Percentiles rank a stretch among this genome's conserved stretches.
phyloP scores from a whole-genome alignment of 345 rosid genomes.

The thale cress (Arabidopsis thaliana) region DNA sequence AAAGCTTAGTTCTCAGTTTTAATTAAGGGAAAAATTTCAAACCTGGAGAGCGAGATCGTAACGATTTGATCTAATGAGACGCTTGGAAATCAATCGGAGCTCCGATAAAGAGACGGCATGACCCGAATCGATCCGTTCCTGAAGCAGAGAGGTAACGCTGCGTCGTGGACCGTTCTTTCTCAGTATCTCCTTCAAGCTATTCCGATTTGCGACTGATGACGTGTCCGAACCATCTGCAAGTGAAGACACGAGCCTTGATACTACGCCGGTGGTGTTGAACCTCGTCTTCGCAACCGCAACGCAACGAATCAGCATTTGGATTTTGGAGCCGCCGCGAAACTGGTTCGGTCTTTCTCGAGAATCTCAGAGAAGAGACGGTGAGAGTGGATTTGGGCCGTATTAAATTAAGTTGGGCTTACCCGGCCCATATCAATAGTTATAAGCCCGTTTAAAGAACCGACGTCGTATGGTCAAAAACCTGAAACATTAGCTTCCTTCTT shows the following conservation, averaged over 20 bases:
- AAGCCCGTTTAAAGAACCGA: too few relatives aligned
- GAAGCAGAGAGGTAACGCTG: slow-evolving; percentile 46
- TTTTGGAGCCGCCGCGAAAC: neutral
- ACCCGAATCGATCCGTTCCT: slow-evolving; percentile 51
- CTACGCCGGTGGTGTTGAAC: slow-evolving; percentile 12
- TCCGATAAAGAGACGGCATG: slow-evolving; percentile 45
- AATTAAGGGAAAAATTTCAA: neutral
- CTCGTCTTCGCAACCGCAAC: slow-evolving; percentile 25
- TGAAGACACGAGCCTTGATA: slow-evolving; percentile 44
- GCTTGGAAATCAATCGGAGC: slow-evolving; percentile 51
- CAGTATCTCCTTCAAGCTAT: slow-evolving; percentile 46
- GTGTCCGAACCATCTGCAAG: slow-evolving; percentile 11
- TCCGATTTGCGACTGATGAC: neutral
- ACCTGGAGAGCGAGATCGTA: slow-evolving; percentile 65
- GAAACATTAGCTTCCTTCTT: too few relatives aligned
- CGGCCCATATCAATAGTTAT: too few relatives aligned
- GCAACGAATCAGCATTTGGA: slow-evolving; percentile 15
- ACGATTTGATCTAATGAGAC: slow-evolving; percentile 50
- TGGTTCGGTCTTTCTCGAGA: slow-evolving; percentile 9
- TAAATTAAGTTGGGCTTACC: too few relatives aligned
- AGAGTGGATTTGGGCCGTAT: neutral
- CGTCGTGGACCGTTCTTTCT: slow-evolving; percentile 43
- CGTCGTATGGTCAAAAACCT: too few relatives aligned
- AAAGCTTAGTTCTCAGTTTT: neutral
- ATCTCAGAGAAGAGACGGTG: neutral